A percentile compares a stretch with the other conserved stretches of the same genome.
These are phyloP conservation scores for Colletotrichum theobromicola DNA, from an alignment of 2,329 filamentous ascomycete genomes.

Conservation along the genomic window DNA sequence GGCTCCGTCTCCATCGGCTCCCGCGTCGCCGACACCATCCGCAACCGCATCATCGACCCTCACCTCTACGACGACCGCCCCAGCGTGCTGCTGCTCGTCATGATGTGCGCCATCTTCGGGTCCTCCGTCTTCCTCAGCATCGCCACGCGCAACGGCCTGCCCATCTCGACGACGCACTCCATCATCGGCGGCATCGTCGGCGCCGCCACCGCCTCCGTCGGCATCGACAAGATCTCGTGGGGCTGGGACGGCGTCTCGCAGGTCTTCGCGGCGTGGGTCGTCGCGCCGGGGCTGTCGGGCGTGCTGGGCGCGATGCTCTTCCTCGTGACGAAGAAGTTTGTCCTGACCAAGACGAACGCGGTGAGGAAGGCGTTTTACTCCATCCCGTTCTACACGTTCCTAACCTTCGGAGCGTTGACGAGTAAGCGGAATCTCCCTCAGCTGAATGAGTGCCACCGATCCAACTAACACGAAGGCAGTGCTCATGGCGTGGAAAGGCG, in stretches of 20 bases:
- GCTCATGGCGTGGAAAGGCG: constrained; percentile 56
- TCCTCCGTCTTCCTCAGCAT: constrained; percentile 58
- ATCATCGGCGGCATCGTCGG: constrained; percentile 49
- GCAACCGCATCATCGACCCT: constrained; percentile 50
- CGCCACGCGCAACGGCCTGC: constrained; percentile 55
- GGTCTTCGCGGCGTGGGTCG: constrained; percentile 42
- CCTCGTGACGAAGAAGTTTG: constrained; percentile 35
- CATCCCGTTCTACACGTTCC: constrained; percentile 42
- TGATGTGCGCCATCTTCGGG: constrained; percentile 58
- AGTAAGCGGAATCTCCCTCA: constrained; percentile 27
- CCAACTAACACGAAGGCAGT: constrained; percentile 32
- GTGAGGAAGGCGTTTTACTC: constrained; percentile 35
- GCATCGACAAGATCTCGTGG: constrained; percentile 41
- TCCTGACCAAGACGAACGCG: constrained; percentile 33
- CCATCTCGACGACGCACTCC: constrained; percentile 60
- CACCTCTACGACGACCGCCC: constrained; percentile 48
- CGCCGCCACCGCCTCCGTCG: constrained; percentile 39
- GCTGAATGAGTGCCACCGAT: too few species aligned
- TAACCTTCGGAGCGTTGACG: constrained; percentile 38
- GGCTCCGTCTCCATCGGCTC: constrained; percentile 45
- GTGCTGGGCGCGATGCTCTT: constrained; percentile 36
- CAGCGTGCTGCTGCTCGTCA: constrained; percentile 55
- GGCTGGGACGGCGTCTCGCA: constrained; percentile 40
- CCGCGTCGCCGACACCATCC: constrained; percentile 48
- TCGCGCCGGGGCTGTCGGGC: constrained; percentile 39